Conservation (phyloP, 1,139 yeast species). For the Casaregolazyma lundiana region DNA sequence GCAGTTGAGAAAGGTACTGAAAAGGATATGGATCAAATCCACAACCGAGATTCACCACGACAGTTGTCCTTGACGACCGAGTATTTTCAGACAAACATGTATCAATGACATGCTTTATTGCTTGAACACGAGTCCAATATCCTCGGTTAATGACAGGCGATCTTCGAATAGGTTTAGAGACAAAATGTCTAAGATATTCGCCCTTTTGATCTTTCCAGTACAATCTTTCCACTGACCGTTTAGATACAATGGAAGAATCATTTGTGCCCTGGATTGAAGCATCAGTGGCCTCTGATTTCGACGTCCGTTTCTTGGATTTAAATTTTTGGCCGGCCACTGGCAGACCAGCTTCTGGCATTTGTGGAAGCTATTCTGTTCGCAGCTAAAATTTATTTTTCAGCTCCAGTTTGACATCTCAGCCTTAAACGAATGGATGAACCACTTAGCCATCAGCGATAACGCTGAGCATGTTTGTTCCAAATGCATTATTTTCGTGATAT, state of each 20-base stretch:
- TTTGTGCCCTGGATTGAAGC: conserved; percentile 73
- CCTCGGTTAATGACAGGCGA: conserved; percentile 83
- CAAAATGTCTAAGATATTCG: conserved; percentile 64
- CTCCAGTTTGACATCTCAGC: too few species aligned
- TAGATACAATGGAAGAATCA: conserved; percentile 77
- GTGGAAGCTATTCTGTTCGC: not conserved
- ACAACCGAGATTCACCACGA: conserved; percentile 70
- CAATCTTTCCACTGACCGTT: conserved; percentile 69
- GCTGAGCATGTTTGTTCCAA: too few species aligned
- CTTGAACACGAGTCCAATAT: conserved; percentile 76
- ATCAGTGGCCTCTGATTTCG: conserved; percentile 28
- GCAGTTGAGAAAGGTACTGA: conserved; percentile 46
- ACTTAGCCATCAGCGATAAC: too few species aligned
- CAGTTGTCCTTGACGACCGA: conserved; percentile 16
- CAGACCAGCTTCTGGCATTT: not conserved
- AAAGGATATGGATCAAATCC: conserved; percentile 66
- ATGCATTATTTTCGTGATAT: too few species aligned
- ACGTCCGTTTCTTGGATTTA: conserved; percentile 3
- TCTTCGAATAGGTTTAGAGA: conserved; percentile 60
- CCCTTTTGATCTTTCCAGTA: conserved; percentile 42
- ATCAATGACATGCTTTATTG: conserved; percentile 52
- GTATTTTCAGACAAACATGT: conserved; percentile 31
- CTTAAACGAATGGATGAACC: too few species aligned
- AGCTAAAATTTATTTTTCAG: not conserved
- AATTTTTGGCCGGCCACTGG: not conserved